Base-by-base conservation (phyloP, 805 yeast species). In the Dipodascus albidus region DNA sequence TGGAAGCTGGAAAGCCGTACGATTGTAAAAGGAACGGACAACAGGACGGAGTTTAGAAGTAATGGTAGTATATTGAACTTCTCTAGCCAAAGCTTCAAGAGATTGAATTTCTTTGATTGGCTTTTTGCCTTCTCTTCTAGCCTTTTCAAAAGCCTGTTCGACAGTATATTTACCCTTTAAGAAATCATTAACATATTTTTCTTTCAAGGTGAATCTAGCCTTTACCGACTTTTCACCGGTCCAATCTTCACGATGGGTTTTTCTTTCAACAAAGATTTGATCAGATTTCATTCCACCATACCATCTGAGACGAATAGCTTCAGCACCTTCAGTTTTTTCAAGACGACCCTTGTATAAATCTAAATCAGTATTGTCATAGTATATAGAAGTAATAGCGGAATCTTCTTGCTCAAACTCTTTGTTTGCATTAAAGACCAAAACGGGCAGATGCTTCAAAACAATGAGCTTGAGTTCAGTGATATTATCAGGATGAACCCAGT, bases 161-260 rank as follows among this genome's bases (percentile, higher is more conserved):
- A 90, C 96, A 21, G 97, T 87, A 66, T 78, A 89, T 51, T 80
- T 80, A 60, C 99, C 99, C 35, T 73, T 71, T 72, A 91, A 68
- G 67, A 88, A 93, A 51, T 81, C 80, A 66, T 93, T 93, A 51
- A 91, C 89, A 64, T 88, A 79, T 67, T 85, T 87, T 68, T 93
- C 99, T 68, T 90, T 93, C 60, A 93, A 72, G 20, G 91, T 83
- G 70, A 93, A 93, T 68, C 99, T 80, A 3, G 98, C 98, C 71
- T 93, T 93, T 59, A 93, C 99, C n/a, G 96, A 87, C 71, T 91
- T 91, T 69, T 93, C 99, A 62, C 99, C 99, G 2, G 99, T 93
- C 99, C 99, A 91, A 74, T 93, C 99, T 70, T 93, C 99, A 70
- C 99, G 80, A 67, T 93, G 99, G 3, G 99, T 93, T 70, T 93